Evolutionary conservation across 2,329 filamentous ascomycete genomes (phyloP), one percentile per base, ranked within the genome.

Genomic region (Diaporthe ilicicola): DNA sequence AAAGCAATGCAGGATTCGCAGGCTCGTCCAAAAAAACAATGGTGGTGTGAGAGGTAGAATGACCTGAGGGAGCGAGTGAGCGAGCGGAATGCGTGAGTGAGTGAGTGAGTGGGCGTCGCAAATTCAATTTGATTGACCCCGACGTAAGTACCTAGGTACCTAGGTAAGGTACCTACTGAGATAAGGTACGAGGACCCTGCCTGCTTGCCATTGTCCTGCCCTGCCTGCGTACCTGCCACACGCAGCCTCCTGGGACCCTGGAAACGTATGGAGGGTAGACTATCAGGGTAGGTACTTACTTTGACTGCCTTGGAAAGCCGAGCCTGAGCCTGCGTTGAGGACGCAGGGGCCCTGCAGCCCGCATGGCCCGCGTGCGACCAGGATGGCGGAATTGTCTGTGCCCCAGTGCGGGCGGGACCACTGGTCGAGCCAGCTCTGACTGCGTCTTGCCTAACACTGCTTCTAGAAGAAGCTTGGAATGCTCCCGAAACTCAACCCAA

Each of bases 81-180:
- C 32, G 17, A 42, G 24, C n/a, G n/a, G n/a, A n/a, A n/a, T 27
- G 65, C 24, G 51, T 32, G 39, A 22, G 27, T 32, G 51, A 42
- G 24, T 27, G 65, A 24, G 51, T 32, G 39, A 22, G 27, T 32
- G 51, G 42, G 48, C 51, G 42, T 59, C 44, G 66, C 54, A 39
- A 68, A 48, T 48, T 64, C 59, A 64, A 64, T 64, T 44, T 50
- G 59, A 64, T 64, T 42, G 59, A 64, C 59, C 59, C 59, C 59
- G 59, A 48, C 42, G n/a, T 48, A 34, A 48, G 19, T n/a, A 48
- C 48, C 59, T 48, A 19, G n/a, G n/a, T n/a, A n/a, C n/a, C n/a
- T n/a, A 48, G 42, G 55, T 59, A 37, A 34, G n/a, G 37, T 42
- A 59, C 19, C 22, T 27, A 59, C 19, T n/a, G n/a, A n/a, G n/a